Evolutionary conservation across 768 basidiomycete genomes (phyloP), one percentile per base, ranked within the genome.

Genomic region (Pisolithus microcarpus): DNA sequence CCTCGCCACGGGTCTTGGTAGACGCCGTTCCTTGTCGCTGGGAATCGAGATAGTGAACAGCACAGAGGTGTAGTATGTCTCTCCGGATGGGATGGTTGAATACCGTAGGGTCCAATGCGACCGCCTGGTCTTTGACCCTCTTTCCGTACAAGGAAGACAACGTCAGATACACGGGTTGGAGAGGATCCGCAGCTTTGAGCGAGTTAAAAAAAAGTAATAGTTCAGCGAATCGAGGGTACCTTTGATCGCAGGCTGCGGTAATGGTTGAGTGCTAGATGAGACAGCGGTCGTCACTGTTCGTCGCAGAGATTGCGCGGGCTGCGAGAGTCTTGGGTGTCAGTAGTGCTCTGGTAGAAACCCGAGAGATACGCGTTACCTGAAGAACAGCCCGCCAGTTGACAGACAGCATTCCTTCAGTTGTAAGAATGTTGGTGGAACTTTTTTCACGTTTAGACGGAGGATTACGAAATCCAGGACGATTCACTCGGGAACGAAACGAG

Each of bases 41-140:
- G 18, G 83, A 79, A 61, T 96, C 91, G 38, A 86, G 82, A 64
- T 96, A 79, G 60, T 95, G 90, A 6, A 87, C 80, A 31, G 93
- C 85, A 63, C 93, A 95, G 42, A 91, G 78, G 66, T 98, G 94
- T 3, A 98, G 80, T 55, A 99, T 88, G 66, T 97, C 94, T 19
- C 83, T 81, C 46, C 95, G 88, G 40, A 93, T 81, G 38, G 93
- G 91, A 58, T 91, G 84, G 53, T 80, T 75, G 70, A 98, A 99
- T 28, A 98, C 85, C n/a, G 79, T 75, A 1, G 86, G 81, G 62
- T 90, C 79, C 26, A 90, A 79, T 55, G 77, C 74, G 36, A 85
- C 84, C 10, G 85, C 71, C 49, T 68, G 72, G 44, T 73, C 65
- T 46, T 60, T 62, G 9, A 72, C 68, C 43, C 73, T 68, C 46